These are phyloP conservation scores for Gnomoniopsis sp. DNA, from an alignment of 2,329 filamentous ascomycete genomes.

Conservation along the genomic window DNA sequence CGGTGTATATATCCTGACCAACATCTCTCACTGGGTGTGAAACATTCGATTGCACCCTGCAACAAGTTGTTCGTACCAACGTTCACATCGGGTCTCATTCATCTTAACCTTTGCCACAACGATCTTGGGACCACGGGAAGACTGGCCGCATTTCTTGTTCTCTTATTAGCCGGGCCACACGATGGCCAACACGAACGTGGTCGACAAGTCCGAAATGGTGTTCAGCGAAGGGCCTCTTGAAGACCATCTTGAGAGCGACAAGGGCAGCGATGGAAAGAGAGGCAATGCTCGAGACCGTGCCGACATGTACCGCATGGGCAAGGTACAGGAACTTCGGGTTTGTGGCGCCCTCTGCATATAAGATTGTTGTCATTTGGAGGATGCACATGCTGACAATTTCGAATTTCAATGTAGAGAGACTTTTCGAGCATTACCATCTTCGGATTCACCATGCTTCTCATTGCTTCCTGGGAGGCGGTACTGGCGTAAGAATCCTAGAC, in stretches of 20 bases:
- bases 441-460: slow-evolving; percentile 49
- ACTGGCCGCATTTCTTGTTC: too few species aligned
- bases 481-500: slow-evolving; percentile 28
- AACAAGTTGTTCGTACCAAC: too few species aligned
- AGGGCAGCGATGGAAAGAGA: not conserved
- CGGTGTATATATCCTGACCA: too few species aligned
- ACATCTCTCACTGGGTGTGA: too few species aligned
- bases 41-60: too few species aligned
- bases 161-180: not conserved
- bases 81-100: too few species aligned
- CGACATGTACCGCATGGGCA: slow-evolving; percentile 37
- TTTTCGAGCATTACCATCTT: slow-evolving; percentile 49
- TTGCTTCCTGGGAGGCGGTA: slow-evolving; percentile 52
- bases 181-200: not conserved
- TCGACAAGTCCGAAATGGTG: not conserved
- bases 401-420: slow-evolving; percentile 30
- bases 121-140: too few species aligned
- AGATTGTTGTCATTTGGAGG: slow-evolving; percentile 24
- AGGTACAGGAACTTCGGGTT: slow-evolving; percentile 44
- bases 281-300: not conserved
- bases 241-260: not conserved
- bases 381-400: too few species aligned
- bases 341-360: not conserved
- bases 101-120: too few species aligned
- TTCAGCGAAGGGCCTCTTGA: not conserved